Evolutionary conservation across 495 filamentous ascomycete species (phyloP).

Genomic region (Penicillium canariense): DNA sequence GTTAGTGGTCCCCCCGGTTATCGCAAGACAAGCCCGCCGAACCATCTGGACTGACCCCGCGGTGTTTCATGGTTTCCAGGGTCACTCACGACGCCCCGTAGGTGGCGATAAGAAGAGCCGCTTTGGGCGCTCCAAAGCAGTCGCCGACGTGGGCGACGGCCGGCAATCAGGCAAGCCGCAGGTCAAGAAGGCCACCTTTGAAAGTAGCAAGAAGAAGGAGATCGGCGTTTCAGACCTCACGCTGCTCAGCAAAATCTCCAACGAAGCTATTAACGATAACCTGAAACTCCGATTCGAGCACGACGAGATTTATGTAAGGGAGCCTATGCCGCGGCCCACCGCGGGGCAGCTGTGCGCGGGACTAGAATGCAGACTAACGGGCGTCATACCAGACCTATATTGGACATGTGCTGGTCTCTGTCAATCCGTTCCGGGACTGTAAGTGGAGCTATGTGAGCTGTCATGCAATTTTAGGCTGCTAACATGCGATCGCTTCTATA

Average conservation of each 20-base stretch:
- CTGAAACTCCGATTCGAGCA: slow-evolving; percentile 95
- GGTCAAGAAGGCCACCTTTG: slow-evolving; percentile 93
- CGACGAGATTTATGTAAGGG: slow-evolving; percentile 87
- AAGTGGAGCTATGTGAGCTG: slow-evolving; percentile 33
- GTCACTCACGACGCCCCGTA: slow-evolving; percentile 48
- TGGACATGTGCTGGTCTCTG: slow-evolving; percentile 98
- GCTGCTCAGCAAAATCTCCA: slow-evolving; percentile 94
- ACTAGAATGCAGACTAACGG: slow-evolving; percentile 23
- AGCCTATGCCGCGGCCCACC: slow-evolving; percentile 11
- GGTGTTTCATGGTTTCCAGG: slow-evolving; percentile 26
- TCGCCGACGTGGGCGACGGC: slow-evolving; percentile 46
- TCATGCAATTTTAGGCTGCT: slow-evolving; percentile 5
- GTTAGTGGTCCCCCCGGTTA: slow-evolving; percentile 24
- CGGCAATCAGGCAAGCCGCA: slow-evolving; percentile 56
- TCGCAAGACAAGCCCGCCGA: slow-evolving; percentile 8
- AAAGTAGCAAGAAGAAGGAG: slow-evolving; percentile 97
- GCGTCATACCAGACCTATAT: slow-evolving; percentile 78
- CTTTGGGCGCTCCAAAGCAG: slow-evolving; percentile 48
- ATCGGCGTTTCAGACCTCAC: slow-evolving; percentile 98
- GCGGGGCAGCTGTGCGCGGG: slow-evolving; percentile 21
- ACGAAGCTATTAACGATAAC: slow-evolving; percentile 99
- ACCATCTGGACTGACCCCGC: slow-evolving; percentile 16
- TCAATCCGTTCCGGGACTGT: slow-evolving; percentile 97
- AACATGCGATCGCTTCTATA: slow-evolving; percentile 27
- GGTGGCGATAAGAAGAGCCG: slow-evolving; percentile 51